Evolutionary conservation across 345 rosid genomes (phyloP).

Genomic region (Melaleuca quinquenervia): DNA sequence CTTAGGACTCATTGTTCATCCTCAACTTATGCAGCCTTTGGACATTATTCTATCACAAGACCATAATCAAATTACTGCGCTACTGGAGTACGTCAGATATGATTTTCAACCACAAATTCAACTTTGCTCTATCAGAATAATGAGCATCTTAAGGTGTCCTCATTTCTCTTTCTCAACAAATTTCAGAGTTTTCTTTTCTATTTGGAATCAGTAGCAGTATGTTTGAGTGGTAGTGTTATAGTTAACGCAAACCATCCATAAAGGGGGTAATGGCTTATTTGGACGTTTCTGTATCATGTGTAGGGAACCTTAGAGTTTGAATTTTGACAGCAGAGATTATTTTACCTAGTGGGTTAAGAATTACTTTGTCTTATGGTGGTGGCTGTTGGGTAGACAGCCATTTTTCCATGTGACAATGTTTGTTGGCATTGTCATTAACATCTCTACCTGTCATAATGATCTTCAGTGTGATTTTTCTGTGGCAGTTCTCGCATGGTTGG

Average conservation of each 20-base stretch:
- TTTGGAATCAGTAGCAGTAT: neutral
- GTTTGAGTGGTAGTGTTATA: neutral
- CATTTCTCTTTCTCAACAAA: neutral
- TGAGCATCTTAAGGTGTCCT: slow-evolving; percentile 70
- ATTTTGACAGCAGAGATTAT: neutral
- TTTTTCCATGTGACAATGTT: neutral
- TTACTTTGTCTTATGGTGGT: neutral
- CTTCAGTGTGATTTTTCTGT: neutral
- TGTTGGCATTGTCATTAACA: neutral
- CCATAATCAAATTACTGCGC: slow-evolving; percentile 66
- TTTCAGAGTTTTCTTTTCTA: neutral
- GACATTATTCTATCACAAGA: slow-evolving; percentile 91
- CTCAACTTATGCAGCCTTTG: slow-evolving; percentile 59
- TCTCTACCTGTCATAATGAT: neutral
- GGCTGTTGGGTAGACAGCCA: neutral
- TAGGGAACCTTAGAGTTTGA: neutral
- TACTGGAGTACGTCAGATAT: slow-evolving; percentile 93
- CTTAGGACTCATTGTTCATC: slow-evolving; percentile 1
- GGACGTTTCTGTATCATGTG: neutral
- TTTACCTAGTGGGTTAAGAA: neutral
- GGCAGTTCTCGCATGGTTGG: slow-evolving; percentile 88
- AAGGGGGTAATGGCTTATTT: neutral
- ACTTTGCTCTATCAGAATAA: slow-evolving; percentile 70
- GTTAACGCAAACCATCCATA: neutral
- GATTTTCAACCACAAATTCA: slow-evolving; percentile 74